Conservation (phyloP, 208 protist species). For the Trichomonas vaginalis region DNA sequence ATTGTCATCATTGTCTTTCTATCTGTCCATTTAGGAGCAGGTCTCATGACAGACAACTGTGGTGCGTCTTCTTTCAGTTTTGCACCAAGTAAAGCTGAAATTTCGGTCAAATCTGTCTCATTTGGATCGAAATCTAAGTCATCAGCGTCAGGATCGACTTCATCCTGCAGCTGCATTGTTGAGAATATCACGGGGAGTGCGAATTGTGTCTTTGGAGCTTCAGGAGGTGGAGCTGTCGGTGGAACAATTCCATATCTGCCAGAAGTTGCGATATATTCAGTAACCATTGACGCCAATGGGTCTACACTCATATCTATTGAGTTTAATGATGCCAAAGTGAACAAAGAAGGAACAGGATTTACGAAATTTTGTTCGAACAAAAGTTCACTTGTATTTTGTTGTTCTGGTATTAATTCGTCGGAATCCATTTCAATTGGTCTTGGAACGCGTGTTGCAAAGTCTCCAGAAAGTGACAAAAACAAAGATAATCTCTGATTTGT, state of each 20-base stretch:
- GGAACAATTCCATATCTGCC: conserved; percentile 2
- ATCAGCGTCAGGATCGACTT: not conserved
- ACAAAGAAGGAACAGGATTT: not conserved
- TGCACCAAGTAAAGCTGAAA: not conserved
- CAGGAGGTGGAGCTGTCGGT: not conserved
- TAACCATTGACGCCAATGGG: not conserved
- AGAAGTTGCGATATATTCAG: not conserved
- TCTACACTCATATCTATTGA: not conserved
- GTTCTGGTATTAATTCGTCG: not conserved
- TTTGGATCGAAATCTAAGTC: not conserved
- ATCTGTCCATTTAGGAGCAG: not conserved
- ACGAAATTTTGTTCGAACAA: not conserved
- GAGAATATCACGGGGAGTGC: not conserved
- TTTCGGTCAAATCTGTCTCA: not conserved
- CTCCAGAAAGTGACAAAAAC: not conserved
- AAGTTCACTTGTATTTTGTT: too few relatives aligned
- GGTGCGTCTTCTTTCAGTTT: not conserved
- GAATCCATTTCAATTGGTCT: not conserved
- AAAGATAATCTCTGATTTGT: not conserved
- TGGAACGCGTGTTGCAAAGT: not conserved
- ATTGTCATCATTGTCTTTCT: not conserved
- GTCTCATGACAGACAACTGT: not conserved
- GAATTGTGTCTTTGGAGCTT: not conserved
- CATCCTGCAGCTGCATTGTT: not conserved
- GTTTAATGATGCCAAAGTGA: not conserved